Evolutionary conservation across 164 flowering plant species (phyloP).

Genomic region (Magnolia officinalis): DNA sequence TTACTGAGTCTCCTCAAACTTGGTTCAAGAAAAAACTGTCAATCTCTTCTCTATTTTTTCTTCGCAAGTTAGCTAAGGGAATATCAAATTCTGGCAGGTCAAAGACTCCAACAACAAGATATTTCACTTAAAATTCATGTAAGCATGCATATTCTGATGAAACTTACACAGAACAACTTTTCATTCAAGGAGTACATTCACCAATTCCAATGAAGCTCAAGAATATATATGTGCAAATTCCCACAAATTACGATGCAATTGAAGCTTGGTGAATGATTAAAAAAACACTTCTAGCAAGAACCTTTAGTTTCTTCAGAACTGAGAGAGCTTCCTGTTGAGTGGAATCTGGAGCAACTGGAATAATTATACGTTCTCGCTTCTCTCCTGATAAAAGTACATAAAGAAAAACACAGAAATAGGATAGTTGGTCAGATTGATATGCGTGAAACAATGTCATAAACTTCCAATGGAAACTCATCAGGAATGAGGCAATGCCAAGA

Average conservation of each 20-base stretch:
- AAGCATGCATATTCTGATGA: background rate
- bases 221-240: background rate
- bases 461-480: background rate
- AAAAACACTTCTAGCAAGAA: slow-evolving; percentile 24
- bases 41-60: background rate
- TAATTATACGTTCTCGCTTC: slow-evolving; percentile 39
- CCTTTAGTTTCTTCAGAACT: slow-evolving; percentile 74
- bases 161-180: background rate
- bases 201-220: background rate
- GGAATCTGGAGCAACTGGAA: slow-evolving; percentile 57
- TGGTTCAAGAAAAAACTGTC: too few relatives aligned
- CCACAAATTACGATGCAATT: too few relatives aligned
- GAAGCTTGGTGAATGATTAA: background rate
- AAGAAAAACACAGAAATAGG: background rate
- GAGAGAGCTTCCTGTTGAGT: slow-evolving; percentile 72
- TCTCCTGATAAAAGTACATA: slow-evolving; percentile 5
- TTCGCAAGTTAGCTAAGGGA: background rate
- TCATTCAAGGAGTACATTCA: too few relatives aligned
- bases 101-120: background rate
- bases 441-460: background rate
- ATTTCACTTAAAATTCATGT: background rate
- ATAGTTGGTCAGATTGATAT: background rate
- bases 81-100: background rate
- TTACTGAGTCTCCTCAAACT: too few relatives aligned
- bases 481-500: background rate